Conservation (phyloP, 2,329 filamentous ascomycete species). For the Penicillium sp. region DNA sequence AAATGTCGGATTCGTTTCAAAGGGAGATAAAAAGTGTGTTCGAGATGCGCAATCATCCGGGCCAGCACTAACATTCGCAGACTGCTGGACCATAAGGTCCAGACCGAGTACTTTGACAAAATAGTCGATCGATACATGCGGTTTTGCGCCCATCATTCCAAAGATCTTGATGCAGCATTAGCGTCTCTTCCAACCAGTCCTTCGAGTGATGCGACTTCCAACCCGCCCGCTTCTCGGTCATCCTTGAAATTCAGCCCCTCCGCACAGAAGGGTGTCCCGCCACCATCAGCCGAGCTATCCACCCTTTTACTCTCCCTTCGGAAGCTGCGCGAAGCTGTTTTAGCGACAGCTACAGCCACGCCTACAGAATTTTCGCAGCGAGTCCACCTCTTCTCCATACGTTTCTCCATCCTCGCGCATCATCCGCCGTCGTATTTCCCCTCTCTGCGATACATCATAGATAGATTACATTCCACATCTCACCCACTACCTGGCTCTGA, state of each 20-base stretch:
- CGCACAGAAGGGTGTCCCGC: slow-evolving; percentile 30
- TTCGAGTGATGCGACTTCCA: slow-evolving; percentile 40
- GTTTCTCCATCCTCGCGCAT: slow-evolving; percentile 74
- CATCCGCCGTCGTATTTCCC: slow-evolving; percentile 89
- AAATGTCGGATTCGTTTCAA: slow-evolving; percentile 80
- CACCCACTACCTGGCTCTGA: slow-evolving; percentile 70
- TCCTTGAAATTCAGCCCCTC: slow-evolving; percentile 20
- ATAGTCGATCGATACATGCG: slow-evolving; percentile 87
- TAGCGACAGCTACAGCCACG: slow-evolving; percentile 67
- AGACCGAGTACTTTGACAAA: slow-evolving; percentile 82
- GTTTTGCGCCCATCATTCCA: slow-evolving; percentile 75
- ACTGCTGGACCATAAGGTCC: slow-evolving; percentile 70
- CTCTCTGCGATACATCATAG: slow-evolving; percentile 75
- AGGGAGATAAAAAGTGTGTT: slow-evolving; percentile 77
- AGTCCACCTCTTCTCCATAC: slow-evolving; percentile 87
- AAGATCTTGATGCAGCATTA: slow-evolving; percentile 73
- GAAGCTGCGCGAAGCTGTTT: slow-evolving; percentile 86
- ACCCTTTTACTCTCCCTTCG: slow-evolving; percentile 79
- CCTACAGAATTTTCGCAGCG: slow-evolving; percentile 80
- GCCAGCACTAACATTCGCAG: slow-evolving; percentile 42
- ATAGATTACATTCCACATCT: slow-evolving; percentile 62
- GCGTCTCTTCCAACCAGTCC: slow-evolving; percentile 56
- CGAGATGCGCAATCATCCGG: background rate
- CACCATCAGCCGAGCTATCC: slow-evolving; percentile 64
- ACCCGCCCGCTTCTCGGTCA: slow-evolving; percentile 36